Conservation (phyloP, 1,284 basidiomycete genomes). For the Austroboletus niveus region DNA sequence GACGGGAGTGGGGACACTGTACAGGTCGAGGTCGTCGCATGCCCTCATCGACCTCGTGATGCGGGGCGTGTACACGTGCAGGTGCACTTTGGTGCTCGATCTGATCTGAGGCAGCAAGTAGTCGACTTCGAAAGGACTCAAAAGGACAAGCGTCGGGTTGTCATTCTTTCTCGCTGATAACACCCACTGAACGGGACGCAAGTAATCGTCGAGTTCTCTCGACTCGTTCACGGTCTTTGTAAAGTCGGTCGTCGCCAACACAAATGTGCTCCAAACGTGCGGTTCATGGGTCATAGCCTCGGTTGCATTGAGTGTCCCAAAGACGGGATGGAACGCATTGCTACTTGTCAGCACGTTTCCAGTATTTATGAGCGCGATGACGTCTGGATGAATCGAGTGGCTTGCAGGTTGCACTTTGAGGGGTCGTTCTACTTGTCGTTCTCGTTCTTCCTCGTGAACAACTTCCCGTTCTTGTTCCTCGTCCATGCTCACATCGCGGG, state of each 20-base stretch:
- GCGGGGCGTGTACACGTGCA: too few species aligned
- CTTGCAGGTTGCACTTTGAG: slow-evolving; percentile 15
- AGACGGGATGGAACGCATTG: slow-evolving; percentile 8
- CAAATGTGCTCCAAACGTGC: slow-evolving; percentile 20
- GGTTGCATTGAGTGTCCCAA: slow-evolving; percentile 15
- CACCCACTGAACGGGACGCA: slow-evolving; percentile 47
- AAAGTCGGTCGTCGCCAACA: slow-evolving; percentile 36
- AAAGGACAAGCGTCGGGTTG: slow-evolving; percentile 31
- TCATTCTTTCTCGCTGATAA: slow-evolving; percentile 22
- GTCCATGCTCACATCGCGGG: slow-evolving; percentile 28
- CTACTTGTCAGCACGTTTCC: slow-evolving; percentile 14
- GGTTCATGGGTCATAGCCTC: slow-evolving; percentile 7
- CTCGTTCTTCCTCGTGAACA: slow-evolving; percentile 41
- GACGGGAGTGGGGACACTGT: too few species aligned
- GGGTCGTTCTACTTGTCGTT: slow-evolving; percentile 39
- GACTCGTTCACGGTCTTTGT: not conserved
- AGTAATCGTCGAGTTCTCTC: slow-evolving; percentile 29
- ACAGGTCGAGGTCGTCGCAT: too few species aligned
- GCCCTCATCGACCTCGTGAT: too few species aligned
- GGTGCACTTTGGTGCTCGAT: too few species aligned
- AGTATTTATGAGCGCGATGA: slow-evolving; percentile 18
- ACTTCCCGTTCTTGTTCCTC: slow-evolving; percentile 55
- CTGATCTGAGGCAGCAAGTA: slow-evolving; percentile 32
- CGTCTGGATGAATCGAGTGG: slow-evolving; percentile 16
- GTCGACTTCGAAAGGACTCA: slow-evolving; percentile 49